Evolutionary conservation across 768 basidiomycete genomes (phyloP).

Genomic region (Mycena rebaudengoi): DNA sequence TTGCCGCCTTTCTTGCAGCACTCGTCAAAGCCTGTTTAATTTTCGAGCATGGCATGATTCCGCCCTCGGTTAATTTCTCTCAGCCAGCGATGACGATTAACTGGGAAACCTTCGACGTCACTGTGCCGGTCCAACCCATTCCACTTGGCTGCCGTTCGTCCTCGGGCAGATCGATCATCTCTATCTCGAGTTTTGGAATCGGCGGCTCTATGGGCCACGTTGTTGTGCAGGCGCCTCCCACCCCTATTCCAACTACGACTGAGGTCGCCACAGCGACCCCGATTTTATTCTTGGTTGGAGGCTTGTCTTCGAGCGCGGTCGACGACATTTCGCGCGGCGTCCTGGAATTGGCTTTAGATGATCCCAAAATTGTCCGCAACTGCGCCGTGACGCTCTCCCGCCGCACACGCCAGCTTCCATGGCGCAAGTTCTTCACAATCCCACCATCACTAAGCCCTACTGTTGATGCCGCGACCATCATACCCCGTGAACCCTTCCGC

Average conservation of each 20-base stretch:
- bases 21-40: slow-evolving; percentile 40
- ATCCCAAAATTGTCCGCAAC: neutral
- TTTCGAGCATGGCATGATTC: slow-evolving; percentile 34
- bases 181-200: slow-evolving; percentile 40
- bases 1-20: slow-evolving; percentile 19
- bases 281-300: slow-evolving; percentile 6
- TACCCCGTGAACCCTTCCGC: slow-evolving; percentile 24
- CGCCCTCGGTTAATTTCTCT: slow-evolving; percentile 40
- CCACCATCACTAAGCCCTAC: slow-evolving; percentile 18
- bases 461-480: slow-evolving; percentile 25
- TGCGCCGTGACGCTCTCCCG: slow-evolving; percentile 22
- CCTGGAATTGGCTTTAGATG: neutral
- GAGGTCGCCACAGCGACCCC: neutral
- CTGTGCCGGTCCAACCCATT: slow-evolving; percentile 32
- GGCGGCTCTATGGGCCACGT: slow-evolving; percentile 42
- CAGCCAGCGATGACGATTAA: slow-evolving; percentile 34
- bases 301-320: slow-evolving; percentile 1
- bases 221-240: slow-evolving; percentile 36
- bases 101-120: slow-evolving; percentile 36
- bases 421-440: slow-evolving; percentile 23
- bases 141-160: slow-evolving; percentile 28
- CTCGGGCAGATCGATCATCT: slow-evolving; percentile 33
- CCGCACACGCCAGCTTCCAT: slow-evolving; percentile 30
- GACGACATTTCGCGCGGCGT: slow-evolving; percentile 2
- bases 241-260: neutral